Evolutionary conservation across 768 basidiomycete genomes (phyloP), one percentile per base, ranked within the genome.

Genomic region (Hypsizygus marmoreus): DNA sequence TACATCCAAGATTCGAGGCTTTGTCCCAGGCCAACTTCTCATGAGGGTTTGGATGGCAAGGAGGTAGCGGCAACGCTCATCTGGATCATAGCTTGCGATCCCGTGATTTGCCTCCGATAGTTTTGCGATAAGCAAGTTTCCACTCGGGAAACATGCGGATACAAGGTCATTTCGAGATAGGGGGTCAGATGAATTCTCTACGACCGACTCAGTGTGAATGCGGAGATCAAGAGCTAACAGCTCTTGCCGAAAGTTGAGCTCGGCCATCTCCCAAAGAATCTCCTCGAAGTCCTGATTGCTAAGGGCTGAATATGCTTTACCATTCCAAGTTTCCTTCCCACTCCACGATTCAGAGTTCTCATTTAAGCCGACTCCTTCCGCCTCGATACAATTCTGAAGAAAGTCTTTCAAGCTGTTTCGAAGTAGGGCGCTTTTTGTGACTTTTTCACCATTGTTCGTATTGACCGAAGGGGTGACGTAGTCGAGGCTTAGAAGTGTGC

Each of bases 221-320:
- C 46, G 28, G 2, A 26, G 30, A 19, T 64, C 45, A 2, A 64
- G 54, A 8, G 56, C 49, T 11, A 47, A 37, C 7, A 63, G 41
- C 20, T 61, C 52, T 28, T 49, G 57, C 2, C 39, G 17, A 32
- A 59, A 63, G 14, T 53, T 53, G 10, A 55, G 47, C 24, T 63
- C 51, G 3, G 42, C 43, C 0, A 60, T 17, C 33, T 59, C 48
- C 54, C 50, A 61, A 6, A 59, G 19, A 28, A 63, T 32, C 16
- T 54, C 36, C 17, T 52, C 46, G 2, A 28, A 37, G 12, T 45
- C 34, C 5, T 24, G 13, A 30, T 40, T 12, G 4, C 24, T 26
- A 17, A 49, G 28, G 2, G 34, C 30, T 22, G 16, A 16, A 5
- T 41, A 31, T 11, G 25, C 28, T 23, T 43, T 43, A 4, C 36